Evolutionary conservation across 495 filamentous ascomycete species (phyloP).

Genomic region (Aspergillus nanangensis): DNA sequence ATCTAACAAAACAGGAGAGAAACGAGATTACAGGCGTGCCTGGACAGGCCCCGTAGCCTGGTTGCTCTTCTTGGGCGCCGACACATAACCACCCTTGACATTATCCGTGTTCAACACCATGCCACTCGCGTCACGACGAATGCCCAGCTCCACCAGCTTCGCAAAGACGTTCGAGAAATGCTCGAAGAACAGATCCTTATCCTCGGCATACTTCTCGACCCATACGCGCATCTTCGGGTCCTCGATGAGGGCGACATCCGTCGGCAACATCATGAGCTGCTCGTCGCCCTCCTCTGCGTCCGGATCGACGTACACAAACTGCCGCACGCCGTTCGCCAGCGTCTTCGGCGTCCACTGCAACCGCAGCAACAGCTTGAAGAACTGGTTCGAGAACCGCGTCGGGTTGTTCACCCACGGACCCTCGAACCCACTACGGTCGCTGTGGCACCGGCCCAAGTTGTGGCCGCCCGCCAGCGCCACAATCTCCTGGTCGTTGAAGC

Average conservation of each 20-base stretch:
- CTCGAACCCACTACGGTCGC: constrained; percentile 56
- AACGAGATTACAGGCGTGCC: not conserved
- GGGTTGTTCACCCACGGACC: constrained; percentile 62
- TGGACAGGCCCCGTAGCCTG: constrained; percentile 31
- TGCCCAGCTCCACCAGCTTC: constrained; percentile 60
- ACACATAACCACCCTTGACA: constrained; percentile 48
- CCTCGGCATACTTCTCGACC: constrained; percentile 55
- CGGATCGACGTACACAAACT: constrained; percentile 59
- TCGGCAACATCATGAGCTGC: constrained; percentile 53
- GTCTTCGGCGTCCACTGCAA: constrained; percentile 53
- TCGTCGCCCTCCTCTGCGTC: constrained; percentile 46
- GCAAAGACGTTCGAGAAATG: constrained; percentile 56
- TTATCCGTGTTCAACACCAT: constrained; percentile 49
- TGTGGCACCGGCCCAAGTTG: constrained; percentile 57
- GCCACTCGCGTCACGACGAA: constrained; percentile 48
- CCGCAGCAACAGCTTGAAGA: constrained; percentile 51
- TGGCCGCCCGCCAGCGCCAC: constrained; percentile 59
- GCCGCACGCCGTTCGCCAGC: constrained; percentile 46
- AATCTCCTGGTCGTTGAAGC: constrained; percentile 62
- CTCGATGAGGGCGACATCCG: constrained; percentile 36
- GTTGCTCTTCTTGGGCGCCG: constrained; percentile 56
- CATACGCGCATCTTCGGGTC: constrained; percentile 41
- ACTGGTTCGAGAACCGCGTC: constrained; percentile 61
- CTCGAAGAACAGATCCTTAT: constrained; percentile 59
- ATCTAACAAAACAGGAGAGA: not conserved